A percentile compares a stretch with the other conserved stretches of the same genome.
Conservation (phyloP, 169 alveolate species). For the Eimeria nieschulzi region DNA sequence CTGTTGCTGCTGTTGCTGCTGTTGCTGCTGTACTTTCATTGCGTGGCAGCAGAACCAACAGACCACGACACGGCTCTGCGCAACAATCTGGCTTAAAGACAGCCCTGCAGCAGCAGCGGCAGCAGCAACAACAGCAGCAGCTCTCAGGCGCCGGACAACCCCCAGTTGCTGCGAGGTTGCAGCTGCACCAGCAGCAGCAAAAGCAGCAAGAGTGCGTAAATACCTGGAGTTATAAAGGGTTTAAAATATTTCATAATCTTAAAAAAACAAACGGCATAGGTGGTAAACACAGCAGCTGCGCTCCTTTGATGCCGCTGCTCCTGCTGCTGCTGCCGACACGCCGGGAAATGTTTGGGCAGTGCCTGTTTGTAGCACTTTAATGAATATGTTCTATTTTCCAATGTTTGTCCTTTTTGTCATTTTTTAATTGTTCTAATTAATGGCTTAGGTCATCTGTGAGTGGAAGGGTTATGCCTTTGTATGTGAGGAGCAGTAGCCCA, state of each 20-base stretch:
- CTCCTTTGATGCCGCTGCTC: conserved; percentile 19
- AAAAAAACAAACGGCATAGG: neutral
- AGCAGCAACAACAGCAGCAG: conserved; percentile 19
- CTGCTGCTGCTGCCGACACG: conserved; percentile 47
- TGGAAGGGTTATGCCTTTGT: too few relatives aligned
- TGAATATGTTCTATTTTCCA: too few relatives aligned
- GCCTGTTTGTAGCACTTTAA: too few relatives aligned
- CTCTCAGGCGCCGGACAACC: conserved; percentile 48
- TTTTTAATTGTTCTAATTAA: too few relatives aligned
- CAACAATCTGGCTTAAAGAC: conserved; percentile 17
- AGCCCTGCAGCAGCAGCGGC: conserved; percentile 2
- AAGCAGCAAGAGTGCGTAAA: conserved; percentile 1
- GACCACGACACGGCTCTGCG: neutral
- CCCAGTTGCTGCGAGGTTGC: conserved; percentile 43
- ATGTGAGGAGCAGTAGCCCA: too few relatives aligned
- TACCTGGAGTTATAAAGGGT: too few relatives aligned
- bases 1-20: conserved; percentile 50
- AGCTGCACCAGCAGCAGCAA: conserved; percentile 43
- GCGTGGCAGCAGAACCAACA: neutral
- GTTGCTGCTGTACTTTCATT: conserved; percentile 15
- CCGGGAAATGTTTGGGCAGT: neutral
- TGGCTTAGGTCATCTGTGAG: too few relatives aligned
- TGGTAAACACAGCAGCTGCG: neutral
- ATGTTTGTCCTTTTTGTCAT: too few relatives aligned
- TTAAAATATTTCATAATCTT: neutral